Evolutionary conservation across 2,329 filamentous ascomycete species (phyloP), one percentile per base, ranked within the genome.

Genomic region (Fusarium transvaalense): DNA sequence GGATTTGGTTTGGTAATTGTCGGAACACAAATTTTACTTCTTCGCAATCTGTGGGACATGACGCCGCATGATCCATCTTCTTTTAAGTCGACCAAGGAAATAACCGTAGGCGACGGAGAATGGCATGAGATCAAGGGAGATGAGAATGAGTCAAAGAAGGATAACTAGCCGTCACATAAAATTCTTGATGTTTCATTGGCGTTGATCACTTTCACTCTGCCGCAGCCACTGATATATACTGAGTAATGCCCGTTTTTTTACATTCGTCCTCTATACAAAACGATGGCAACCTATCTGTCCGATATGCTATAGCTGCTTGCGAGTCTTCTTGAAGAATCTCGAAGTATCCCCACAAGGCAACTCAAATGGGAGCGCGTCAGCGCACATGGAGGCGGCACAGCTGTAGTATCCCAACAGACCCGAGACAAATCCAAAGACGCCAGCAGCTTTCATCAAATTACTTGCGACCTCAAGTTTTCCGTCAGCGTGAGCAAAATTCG

Each of bases 341-440:
- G 70, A 72, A 0, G 70, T 72, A 23, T 72, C 68, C 1, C 74
- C 74, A 51, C 75, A 71, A 4, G 74, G 74, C 1, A 76, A 46
- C 12, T 57, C 46, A 34, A 76, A 76, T 1, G 65, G 65, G 0
- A 76, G 54, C 4, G 71, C 67, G 41, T 76, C 74, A 5, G 72
- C 48, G 25, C 74, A 76, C 32, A 76, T 63, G 6, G 71, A 70
- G 6, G 73, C 70, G 5, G 66, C 66, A 10, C 62, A 58, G 21
- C 53, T 65, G 41, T 76, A 76, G 38, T 71, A 76, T 3, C 74
- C 75, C 19, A 76, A 39, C 3, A 76, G 31, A 1, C 70, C 63
- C 1, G 75, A 67, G 4, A 76, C 41, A 23, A 76, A 76, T 0
- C 66, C 75, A 43, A 76, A 76, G 2, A 43, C 71, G 4, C 75